These are phyloP conservation scores for Boechera stricta DNA, from an alignment of 345 rosid species.

Conservation along the genomic window DNA sequence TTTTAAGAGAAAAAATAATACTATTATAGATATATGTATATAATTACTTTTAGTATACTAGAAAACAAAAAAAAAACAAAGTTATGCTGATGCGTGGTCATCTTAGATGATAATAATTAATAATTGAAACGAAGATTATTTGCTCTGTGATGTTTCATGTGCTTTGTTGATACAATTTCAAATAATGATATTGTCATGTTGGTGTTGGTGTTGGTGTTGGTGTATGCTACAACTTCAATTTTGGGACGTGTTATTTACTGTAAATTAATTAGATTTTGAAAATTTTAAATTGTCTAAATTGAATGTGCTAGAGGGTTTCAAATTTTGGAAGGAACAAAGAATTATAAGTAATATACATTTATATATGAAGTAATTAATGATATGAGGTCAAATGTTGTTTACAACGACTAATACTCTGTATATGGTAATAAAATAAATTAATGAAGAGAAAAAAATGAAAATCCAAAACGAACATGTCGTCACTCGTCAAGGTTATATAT, in stretches of 20 bases:
- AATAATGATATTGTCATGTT: too few species aligned
- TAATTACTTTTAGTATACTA: too few species aligned
- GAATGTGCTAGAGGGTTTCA: background rate
- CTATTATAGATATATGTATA: too few species aligned
- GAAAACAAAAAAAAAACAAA: background rate
- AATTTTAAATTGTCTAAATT: background rate
- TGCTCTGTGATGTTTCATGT: background rate
- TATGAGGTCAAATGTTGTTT: background rate
- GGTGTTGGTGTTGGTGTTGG: too few species aligned
- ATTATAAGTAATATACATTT: too few species aligned
- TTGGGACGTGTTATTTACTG: background rate
- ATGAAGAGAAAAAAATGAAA: background rate
- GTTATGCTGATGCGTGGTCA: constrained; percentile 5
- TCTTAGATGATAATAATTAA: background rate
- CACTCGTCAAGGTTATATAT: background rate
- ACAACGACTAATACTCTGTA: background rate
- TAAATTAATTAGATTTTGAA: background rate
- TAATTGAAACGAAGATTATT: background rate
- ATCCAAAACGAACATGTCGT: constrained; percentile 8
- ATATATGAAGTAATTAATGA: background rate
- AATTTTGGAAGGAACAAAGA: too few species aligned
- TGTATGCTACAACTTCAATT: background rate
- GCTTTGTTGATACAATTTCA: background rate
- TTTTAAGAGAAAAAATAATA: background rate
- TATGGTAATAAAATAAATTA: background rate